phyloP scores from a whole-genome alignment of 108 stramenopile genomes.

The Skeletonema costatum region DNA sequence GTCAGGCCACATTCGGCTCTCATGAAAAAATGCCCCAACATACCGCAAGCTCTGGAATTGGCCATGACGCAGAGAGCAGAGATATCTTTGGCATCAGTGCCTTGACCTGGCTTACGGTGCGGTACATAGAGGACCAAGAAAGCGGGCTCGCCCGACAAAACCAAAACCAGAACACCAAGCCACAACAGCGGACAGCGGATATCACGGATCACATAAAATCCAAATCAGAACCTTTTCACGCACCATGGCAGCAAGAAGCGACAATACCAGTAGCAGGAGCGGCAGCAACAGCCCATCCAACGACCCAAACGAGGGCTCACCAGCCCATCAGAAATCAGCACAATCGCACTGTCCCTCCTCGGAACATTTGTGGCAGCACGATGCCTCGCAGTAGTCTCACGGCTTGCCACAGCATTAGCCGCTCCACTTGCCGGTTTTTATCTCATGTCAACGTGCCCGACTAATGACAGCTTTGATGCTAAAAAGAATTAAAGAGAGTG shows the following conservation, averaged over 20 bases:
- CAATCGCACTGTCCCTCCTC: conserved; percentile 23
- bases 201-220: too few relatives aligned
- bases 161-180: too few relatives aligned
- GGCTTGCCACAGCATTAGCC: conserved; percentile 32
- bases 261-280: neutral
- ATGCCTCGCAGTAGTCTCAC: conserved; percentile 16
- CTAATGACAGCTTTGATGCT: conserved; percentile 65
- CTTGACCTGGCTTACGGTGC: too few relatives aligned
- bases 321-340: conserved; percentile 20
- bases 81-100: too few relatives aligned
- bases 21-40: too few relatives aligned
- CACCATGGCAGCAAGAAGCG: neutral
- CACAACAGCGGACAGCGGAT: too few relatives aligned
- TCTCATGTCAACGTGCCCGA: conserved; percentile 59
- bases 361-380: conserved; percentile 18
- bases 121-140: too few relatives aligned
- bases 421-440: conserved; percentile 28
- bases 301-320: neutral
- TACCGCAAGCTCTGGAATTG: too few relatives aligned
- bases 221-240: neutral
- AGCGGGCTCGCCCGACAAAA: too few relatives aligned
- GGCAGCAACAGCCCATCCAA: neutral
- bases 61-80: too few relatives aligned
- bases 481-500: conserved; percentile 76
- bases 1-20: too few relatives aligned